Evolutionary conservation across 305 asterid genomes (phyloP).

Genomic region (Withania somnifera): DNA sequence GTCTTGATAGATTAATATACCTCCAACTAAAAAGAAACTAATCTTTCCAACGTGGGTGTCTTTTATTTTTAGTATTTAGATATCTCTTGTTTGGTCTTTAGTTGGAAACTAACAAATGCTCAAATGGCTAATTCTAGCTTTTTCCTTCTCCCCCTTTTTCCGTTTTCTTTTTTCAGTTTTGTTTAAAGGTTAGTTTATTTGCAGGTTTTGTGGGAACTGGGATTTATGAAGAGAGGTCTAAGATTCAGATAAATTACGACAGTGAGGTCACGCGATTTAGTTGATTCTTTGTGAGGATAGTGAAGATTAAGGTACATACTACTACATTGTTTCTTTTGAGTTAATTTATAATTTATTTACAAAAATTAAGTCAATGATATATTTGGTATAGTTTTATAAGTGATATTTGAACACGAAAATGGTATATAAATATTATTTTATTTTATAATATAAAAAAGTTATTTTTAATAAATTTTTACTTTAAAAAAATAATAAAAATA

Average conservation of each 20-base stretch:
- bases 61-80: not conserved
- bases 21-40: not conserved
- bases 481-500: too few species aligned
- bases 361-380: too few species aligned
- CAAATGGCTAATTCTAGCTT: not conserved
- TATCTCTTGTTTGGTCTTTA: not conserved
- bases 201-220: not conserved
- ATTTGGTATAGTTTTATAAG: too few species aligned
- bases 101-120: not conserved
- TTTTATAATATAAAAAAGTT: too few species aligned
- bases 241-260: not conserved
- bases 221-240: not conserved
- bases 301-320: too few species aligned
- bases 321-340: too few species aligned
- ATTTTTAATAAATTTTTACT: too few species aligned
- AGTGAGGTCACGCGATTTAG: not conserved
- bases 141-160: not conserved
- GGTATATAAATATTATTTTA: too few species aligned
- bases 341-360: too few species aligned
- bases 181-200: not conserved
- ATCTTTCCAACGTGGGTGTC: not conserved
- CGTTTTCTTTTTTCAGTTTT: not conserved
- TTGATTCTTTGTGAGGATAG: not conserved
- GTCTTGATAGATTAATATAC: not conserved
- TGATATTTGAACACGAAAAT: too few species aligned